phyloP scores from a whole-genome alignment of 202 grass and related monocot species.

The Setaria viridis region DNA sequence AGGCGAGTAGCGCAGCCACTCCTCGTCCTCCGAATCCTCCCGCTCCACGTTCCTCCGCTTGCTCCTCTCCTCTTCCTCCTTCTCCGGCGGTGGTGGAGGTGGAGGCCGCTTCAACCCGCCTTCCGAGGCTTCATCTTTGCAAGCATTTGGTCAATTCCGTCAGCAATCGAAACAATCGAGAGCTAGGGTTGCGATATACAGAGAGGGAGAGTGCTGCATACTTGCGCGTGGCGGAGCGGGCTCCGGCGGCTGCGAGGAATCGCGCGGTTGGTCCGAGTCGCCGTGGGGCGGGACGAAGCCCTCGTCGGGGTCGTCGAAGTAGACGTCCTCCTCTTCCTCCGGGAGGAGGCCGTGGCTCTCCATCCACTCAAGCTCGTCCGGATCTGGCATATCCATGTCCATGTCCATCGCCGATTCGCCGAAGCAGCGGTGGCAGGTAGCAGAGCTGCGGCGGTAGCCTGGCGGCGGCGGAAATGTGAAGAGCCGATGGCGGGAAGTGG shows the following conservation, averaged over 20 bases:
- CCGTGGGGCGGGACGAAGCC: conserved; percentile 10
- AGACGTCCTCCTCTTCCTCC: conserved; percentile 59
- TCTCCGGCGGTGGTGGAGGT: conserved; percentile 48
- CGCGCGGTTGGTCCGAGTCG: background rate
- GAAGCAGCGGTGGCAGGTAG: conserved; percentile 11
- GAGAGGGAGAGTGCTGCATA: background rate
- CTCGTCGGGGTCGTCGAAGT: conserved; percentile 44
- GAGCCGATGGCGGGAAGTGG: conserved; percentile 48
- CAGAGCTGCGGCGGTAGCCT: conserved; percentile 11
- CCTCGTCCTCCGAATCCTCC: conserved; percentile 52
- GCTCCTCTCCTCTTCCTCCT: conserved; percentile 51
- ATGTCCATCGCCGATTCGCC: conserved; percentile 30
- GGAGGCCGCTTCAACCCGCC: conserved; percentile 57
- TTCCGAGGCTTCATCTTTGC: conserved; percentile 44
- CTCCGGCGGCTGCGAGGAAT: conserved; percentile 19
- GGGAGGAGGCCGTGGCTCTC: conserved; percentile 61
- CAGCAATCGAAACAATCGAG: conserved; percentile 14
- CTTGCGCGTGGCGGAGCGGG: conserved; percentile 4
- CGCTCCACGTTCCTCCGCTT: conserved; percentile 42
- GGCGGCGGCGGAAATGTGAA: conserved; percentile 45
- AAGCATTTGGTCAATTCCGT: conserved; percentile 26
- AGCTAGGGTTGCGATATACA: background rate
- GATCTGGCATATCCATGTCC: conserved; percentile 74
- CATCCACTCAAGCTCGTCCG: conserved; percentile 89
- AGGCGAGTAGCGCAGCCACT: conserved; percentile 63